Percentiles rank a stretch among this genome's conserved stretches.
phyloP scores from a whole-genome alignment of 225 moss, liverwort and hornwort genomes.

The Marchantia paleacea region DNA sequence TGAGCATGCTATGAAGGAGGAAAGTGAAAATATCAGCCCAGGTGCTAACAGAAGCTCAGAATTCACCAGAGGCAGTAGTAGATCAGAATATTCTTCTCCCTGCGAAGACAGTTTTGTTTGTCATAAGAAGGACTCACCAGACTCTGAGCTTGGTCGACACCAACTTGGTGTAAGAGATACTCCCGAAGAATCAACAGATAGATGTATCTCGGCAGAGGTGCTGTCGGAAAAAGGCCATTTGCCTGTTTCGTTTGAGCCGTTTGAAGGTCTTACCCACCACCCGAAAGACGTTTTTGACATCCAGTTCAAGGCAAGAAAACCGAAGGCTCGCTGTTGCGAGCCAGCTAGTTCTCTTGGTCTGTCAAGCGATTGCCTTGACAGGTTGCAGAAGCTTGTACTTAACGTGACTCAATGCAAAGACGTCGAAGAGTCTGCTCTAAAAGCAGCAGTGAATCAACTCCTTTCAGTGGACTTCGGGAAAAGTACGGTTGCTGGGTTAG shows the following conservation, averaged over 20 bases:
- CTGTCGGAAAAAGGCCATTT: background rate
- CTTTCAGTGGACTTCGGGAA: constrained; percentile 7
- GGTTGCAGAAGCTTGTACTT: constrained; percentile 29
- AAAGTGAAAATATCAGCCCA: background rate
- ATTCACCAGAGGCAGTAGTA: background rate
- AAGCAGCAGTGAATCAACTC: constrained; percentile 18
- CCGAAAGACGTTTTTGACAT: background rate
- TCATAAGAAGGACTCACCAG: background rate
- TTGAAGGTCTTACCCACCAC: background rate
- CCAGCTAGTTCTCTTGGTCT: constrained; percentile 14
- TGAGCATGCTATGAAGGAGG: background rate
- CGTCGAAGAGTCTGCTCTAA: constrained; percentile 1
- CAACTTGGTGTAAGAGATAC: background rate
- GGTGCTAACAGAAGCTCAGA: background rate
- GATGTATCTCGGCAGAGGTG: background rate
- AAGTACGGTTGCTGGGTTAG: background rate
- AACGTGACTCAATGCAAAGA: constrained; percentile 22
- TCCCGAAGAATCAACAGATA: background rate
- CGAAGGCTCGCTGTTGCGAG: background rate
- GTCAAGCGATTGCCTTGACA: constrained; percentile 28
- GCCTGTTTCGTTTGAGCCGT: background rate
- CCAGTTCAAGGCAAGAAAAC: background rate
- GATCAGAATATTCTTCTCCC: background rate
- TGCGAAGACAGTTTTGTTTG: background rate
- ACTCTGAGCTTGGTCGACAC: background rate